These are phyloP conservation scores for Akanthomyces lecanii DNA, from an alignment of 2,329 filamentous ascomycete genomes.

Conservation along the genomic window DNA sequence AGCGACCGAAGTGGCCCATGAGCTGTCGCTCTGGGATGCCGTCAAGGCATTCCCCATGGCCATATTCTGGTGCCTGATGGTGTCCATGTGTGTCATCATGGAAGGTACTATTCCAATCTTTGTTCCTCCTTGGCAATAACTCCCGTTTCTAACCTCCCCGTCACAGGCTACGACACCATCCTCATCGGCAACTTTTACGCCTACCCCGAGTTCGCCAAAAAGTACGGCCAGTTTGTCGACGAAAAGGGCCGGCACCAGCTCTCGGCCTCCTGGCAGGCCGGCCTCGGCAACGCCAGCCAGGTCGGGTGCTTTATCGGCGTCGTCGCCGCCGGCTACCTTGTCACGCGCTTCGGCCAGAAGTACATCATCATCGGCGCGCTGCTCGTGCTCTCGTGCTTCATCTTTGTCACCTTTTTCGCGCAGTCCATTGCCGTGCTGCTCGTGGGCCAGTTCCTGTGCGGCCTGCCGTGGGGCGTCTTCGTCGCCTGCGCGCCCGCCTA, in stretches of 20 bases:
- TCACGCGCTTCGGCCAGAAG: conserved; percentile 37
- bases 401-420: conserved; percentile 42
- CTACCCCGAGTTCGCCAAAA: conserved; percentile 28
- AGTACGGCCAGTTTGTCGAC: conserved; percentile 26
- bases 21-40: conserved; percentile 18
- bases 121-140: not conserved
- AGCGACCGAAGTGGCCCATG: conserved; percentile 16
- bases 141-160: not conserved
- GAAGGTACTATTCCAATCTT: conserved; percentile 20
- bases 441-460: conserved; percentile 37
- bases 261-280: conserved; percentile 43
- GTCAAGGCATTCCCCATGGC: conserved; percentile 23
- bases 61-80: conserved; percentile 24
- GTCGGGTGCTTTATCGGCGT: conserved; percentile 45
- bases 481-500: conserved; percentile 40
- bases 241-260: conserved; percentile 31
- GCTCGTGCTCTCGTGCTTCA: conserved; percentile 32
- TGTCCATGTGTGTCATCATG: conserved; percentile 30
- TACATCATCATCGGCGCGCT: conserved; percentile 39
- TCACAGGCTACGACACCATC: conserved; percentile 18
- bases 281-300: conserved; percentile 37
- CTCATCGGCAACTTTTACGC: conserved; percentile 25
- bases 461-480: conserved; percentile 38
- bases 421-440: conserved; percentile 32
- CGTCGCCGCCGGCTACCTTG: conserved; percentile 38